These are phyloP conservation scores for Paratinospora sagittata DNA, from an alignment of 164 flowering plant genomes.

Conservation along the genomic window DNA sequence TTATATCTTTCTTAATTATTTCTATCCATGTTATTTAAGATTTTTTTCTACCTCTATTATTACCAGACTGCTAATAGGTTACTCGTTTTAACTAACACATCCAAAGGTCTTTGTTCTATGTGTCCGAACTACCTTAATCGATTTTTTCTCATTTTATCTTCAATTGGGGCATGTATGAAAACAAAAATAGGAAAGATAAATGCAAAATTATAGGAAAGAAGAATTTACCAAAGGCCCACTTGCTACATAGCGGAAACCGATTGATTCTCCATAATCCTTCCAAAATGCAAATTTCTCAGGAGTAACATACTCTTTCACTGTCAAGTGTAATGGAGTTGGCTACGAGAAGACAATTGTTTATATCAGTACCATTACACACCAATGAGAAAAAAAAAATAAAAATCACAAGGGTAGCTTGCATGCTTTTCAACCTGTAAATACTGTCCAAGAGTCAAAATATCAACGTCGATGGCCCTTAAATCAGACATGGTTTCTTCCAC, in stretches of 20 bases:
- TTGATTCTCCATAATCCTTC: slow-evolving; percentile 91
- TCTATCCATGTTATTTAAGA: no score
- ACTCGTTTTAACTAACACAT: no score
- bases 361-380: background rate
- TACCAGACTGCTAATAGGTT: no score
- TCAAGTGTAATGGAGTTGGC: slow-evolving; percentile 95
- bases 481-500: slow-evolving; percentile 77
- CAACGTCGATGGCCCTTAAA: slow-evolving; percentile 78
- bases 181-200: background rate
- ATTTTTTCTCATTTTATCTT: no score
- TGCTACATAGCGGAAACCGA: slow-evolving; percentile 91
- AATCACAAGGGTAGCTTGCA: background rate
- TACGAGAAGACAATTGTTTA: slow-evolving; percentile 29
- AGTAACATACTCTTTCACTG: slow-evolving; percentile 86
- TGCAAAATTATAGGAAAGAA: background rate
- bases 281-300: slow-evolving; percentile 88
- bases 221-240: slow-evolving; percentile 86
- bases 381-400: background rate
- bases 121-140: no score
- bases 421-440: slow-evolving; percentile 62
- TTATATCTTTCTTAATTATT: no score
- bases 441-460: slow-evolving; percentile 89
- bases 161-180: background rate
- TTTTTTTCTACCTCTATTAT: no score
- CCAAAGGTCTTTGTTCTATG: no score